A percentile compares a stretch with the other conserved stretches of the same genome.
These are phyloP conservation scores for Xanthoconium separans DNA, from an alignment of 1,284 basidiomycete genomes.

Conservation along the genomic window DNA sequence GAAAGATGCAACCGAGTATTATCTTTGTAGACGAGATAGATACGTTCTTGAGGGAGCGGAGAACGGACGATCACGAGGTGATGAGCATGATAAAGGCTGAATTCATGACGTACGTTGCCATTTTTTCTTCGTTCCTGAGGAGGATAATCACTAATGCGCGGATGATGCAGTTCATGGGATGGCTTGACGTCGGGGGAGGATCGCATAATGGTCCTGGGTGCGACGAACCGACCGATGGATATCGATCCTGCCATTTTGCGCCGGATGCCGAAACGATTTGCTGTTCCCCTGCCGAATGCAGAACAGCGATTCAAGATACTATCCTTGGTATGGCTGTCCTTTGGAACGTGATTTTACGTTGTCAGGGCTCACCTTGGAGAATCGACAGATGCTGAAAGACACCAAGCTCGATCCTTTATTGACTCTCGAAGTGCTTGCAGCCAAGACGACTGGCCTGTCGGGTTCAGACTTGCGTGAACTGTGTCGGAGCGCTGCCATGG, in stretches of 20 bases:
- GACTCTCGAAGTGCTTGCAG: conserved; percentile 66
- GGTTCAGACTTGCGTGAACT: conserved; percentile 94
- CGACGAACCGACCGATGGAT: conserved; percentile 93
- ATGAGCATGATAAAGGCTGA: conserved; percentile 99
- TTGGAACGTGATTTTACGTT: not conserved
- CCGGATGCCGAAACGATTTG: conserved; percentile 98
- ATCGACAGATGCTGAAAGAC: conserved; percentile 78
- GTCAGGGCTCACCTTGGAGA: not conserved
- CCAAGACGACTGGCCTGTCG: conserved; percentile 75
- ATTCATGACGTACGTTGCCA: conserved; percentile 87
- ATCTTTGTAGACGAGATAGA: conserved; percentile 98
- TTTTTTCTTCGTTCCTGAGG: not conserved
- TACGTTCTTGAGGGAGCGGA: conserved; percentile 88
- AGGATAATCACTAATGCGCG: not conserved
- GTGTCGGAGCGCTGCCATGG: conserved; percentile 92
- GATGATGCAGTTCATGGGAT: conserved; percentile 81
- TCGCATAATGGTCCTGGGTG: conserved; percentile 92
- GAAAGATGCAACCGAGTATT: conserved; percentile 81
- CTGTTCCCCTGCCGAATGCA: conserved; percentile 79
- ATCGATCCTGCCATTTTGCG: conserved; percentile 95
- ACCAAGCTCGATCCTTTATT: conserved; percentile 71
- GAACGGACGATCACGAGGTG: conserved; percentile 91
- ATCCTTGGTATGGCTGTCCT: conserved; percentile 56
- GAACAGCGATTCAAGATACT: conserved; percentile 90
- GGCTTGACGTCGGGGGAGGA: conserved; percentile 85